Evolutionary conservation across 78 protist genomes (phyloP).

Genomic region (Anaeramoeba flamelloides): DNA sequence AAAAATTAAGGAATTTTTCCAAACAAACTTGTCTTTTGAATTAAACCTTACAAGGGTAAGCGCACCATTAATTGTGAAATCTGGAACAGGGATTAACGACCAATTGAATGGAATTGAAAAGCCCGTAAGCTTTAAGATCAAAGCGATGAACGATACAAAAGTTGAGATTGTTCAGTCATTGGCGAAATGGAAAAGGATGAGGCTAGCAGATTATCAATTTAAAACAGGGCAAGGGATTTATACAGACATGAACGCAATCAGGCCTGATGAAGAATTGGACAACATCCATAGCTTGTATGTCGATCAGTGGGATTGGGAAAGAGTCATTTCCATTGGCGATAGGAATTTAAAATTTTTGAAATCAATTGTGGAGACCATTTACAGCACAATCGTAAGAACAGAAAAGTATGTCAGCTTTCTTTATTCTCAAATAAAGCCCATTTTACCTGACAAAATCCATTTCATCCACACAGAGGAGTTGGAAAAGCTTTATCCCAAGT

Average conservation of each 20-base stretch:
- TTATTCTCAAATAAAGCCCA: neutral
- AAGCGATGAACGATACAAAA: too few relatives aligned
- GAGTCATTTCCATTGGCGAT: neutral
- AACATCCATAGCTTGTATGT: slow-evolving; percentile 14
- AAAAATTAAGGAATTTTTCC: neutral
- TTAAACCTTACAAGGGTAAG: slow-evolving; percentile 7
- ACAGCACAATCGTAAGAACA: slow-evolving; percentile 6
- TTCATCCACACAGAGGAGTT: slow-evolving; percentile 8
- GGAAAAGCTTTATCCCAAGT: neutral
- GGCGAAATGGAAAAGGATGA: slow-evolving; percentile 20
- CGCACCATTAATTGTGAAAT: slow-evolving; percentile 12
- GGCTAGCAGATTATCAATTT: neutral
- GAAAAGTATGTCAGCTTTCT: slow-evolving; percentile 1
- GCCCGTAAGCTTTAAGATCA: neutral
- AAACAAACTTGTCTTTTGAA: neutral
- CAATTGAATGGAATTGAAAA: slow-evolving; percentile 13
- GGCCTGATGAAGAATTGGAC: slow-evolving; percentile 16
- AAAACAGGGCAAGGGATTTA: slow-evolving; percentile 4
- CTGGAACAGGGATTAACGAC: too few relatives aligned
- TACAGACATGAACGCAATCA: slow-evolving; percentile 13
- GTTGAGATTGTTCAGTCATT: slow-evolving; percentile 6
- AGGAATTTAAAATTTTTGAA: neutral
- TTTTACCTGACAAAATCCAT: slow-evolving; percentile 3
- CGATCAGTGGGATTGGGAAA: too few relatives aligned
- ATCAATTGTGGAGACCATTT: slow-evolving; percentile 6